Evolutionary conservation across 805 yeast species (phyloP), one percentile per base, ranked within the genome.

Genomic region (Saturnispora hagleri): DNA sequence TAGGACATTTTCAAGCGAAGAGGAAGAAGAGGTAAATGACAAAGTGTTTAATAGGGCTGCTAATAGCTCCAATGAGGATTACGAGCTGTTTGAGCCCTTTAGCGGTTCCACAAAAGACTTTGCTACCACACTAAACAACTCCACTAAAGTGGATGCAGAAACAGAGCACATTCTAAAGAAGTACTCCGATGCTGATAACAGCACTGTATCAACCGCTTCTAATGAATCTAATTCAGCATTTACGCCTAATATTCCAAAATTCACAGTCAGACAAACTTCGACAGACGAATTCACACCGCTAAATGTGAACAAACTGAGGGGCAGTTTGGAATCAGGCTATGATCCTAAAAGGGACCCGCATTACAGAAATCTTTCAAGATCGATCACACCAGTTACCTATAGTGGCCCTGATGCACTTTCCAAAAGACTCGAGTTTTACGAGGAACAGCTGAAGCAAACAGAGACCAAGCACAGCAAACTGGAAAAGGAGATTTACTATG

Each of bases 401-500:
- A 27, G 54, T 15, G 38, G 47, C 4, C 47, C 56, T 2, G 51
- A 49, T 7, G 50, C 52, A 5, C 58, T 58, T 27, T 10, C 35
- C 5, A 17, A 34, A 15, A 60, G 58, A 47, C 50, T 66, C 27
- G 48, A 44, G 5, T 54, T 58, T 20, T 40, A 64, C 31, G 58
- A 53, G 33, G 35, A 49, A 17, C 47, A 54, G 47, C 46, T 59
- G 20, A 57, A 58, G 13, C 51, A 58, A 15, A 35, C 65, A 28
- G 57, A 58, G 12, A 38, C 27, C 5, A 62, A 58, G 44, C 58
- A 62, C 34, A 51, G 22, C 53, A 68, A 68, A 53, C 58, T 68
- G 10, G 64, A 60, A 50, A 60, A 54, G 40, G 71, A 68, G 52
- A 54, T 67, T 8, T 56, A 56, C 17, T 67, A 65, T 46, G 55